Evolutionary conservation across 805 yeast genomes (phyloP), one percentile per base, ranked within the genome.

Genomic region (Wickerhamomyces rabaulensis): DNA sequence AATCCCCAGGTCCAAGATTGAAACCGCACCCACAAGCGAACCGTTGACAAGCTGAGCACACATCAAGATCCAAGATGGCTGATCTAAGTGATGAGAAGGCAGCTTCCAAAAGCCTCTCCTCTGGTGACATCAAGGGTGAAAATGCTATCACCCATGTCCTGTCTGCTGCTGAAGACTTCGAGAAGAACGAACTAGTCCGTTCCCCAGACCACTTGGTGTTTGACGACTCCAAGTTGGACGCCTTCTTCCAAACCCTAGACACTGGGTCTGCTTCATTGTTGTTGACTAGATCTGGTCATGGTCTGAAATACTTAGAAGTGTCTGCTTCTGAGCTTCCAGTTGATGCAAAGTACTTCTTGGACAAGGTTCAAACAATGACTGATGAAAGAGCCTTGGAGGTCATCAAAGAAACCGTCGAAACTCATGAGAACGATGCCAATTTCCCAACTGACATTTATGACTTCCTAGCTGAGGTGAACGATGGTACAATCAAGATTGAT

Each of bases 401-500:
- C 45, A 57, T 80, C 40, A 55, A 60, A 29, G 62, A 65, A 16
- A 71, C 75, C 6, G 49, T 71, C 4, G 66, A 54, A 1, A 67
- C 71, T 17, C 80, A 76, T 51, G 54, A 53, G 5, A 72, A 67
- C 43, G 84, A 79, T 56, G 70, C 71, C 33, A 77, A 76, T 54
- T 67, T 78, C 49, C 72, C 76, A 13, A 51, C 45, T 2, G 60
- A 54, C 1, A 71, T 70, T 37, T 67, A 67, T 52, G 62, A 61
- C 6, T 65, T 65, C 44, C 59, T 75, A 38, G 38, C 54, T 39
- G 46, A 48, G 10, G 53, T 69, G 5, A 49, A 60, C 2, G 43
- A 57, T 1, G 62, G 63, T 3, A 58, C 17, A 70, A 16, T 66
- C 64, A 19, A 60, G 42, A 15, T 44, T 22, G 16, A 57, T 44